Evolutionary conservation across 116 monocot species (phyloP).

Genomic region (Dioscorea cayenensis): DNA sequence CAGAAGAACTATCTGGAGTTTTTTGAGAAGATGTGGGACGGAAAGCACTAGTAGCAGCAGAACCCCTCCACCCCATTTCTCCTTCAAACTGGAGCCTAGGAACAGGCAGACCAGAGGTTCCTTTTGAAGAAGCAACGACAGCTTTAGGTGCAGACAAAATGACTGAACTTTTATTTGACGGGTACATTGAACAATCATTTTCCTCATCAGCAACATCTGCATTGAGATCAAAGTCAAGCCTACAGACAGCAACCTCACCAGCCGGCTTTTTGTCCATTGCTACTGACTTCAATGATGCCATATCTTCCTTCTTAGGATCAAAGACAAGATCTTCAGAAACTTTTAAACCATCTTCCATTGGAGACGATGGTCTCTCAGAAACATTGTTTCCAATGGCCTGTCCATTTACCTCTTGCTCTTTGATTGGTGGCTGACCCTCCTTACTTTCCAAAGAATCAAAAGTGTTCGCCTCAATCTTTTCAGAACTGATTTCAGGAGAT

Average conservation of each 20-base stretch:
- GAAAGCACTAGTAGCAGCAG: slow-evolving; percentile 88
- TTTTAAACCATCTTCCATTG: slow-evolving; percentile 17
- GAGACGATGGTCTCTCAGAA: slow-evolving; percentile 29
- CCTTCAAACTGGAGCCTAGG: slow-evolving; percentile 47
- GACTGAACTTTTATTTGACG: slow-evolving; percentile 5
- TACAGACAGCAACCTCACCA: slow-evolving; percentile 12
- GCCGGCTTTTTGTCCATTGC: slow-evolving; percentile 9
- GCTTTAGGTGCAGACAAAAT: slow-evolving; percentile 43
- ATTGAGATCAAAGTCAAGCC: slow-evolving; percentile 58
- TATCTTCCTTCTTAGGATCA: slow-evolving; percentile 9
- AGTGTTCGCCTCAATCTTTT: slow-evolving; percentile 2
- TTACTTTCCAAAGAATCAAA: slow-evolving; percentile 11
- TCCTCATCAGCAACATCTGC: slow-evolving; percentile 47
- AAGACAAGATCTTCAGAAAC: slow-evolving; percentile 8
- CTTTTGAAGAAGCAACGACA: slow-evolving; percentile 60
- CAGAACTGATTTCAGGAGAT: slow-evolving; percentile 47
- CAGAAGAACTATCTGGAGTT: slow-evolving; percentile 24
- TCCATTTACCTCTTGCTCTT: slow-evolving; percentile 17
- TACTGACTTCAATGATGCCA: slow-evolving; percentile 9
- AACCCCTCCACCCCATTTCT: slow-evolving; percentile 70
- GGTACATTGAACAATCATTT: slow-evolving; percentile 9
- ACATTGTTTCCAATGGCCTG: slow-evolving; percentile 9
- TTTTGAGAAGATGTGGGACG: slow-evolving; percentile 59
- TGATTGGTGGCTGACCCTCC: slow-evolving; percentile 8
- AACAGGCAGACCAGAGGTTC: slow-evolving; percentile 30